Percentiles rank a stretch among this genome's conserved stretches.
Evolutionary conservation across 805 yeast genomes (phyloP).

Genomic region (Candida piceae): DNA sequence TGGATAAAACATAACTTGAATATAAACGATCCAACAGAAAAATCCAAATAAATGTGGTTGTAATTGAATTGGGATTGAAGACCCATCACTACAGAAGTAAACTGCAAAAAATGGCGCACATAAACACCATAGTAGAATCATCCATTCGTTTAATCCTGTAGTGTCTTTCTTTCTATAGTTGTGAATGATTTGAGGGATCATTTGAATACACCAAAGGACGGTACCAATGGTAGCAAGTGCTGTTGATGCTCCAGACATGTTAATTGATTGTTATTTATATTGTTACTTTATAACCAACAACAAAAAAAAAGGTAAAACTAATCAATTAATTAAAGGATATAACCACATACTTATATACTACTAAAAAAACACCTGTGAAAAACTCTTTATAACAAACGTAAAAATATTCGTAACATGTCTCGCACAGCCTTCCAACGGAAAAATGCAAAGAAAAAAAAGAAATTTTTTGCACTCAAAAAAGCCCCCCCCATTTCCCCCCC

Average conservation of each 20-base stretch:
- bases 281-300: too few relatives aligned
- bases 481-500: too few relatives aligned
- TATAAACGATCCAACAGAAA: slow-evolving; percentile 44
- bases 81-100: slow-evolving; percentile 43
- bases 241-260: slow-evolving; percentile 44
- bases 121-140: slow-evolving; percentile 81
- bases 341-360: too few relatives aligned
- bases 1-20: slow-evolving; percentile 49
- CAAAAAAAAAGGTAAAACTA: too few relatives aligned
- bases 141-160: slow-evolving; percentile 80
- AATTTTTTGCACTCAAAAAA: too few relatives aligned
- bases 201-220: slow-evolving; percentile 86
- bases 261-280: too few relatives aligned
- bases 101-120: slow-evolving; percentile 53
- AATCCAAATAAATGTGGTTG: slow-evolving; percentile 53
- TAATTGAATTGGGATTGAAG: slow-evolving; percentile 45
- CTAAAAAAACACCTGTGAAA: too few relatives aligned
- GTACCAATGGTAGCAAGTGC: slow-evolving; percentile 88
- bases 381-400: too few relatives aligned
- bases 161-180: slow-evolving; percentile 76
- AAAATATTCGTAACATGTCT: too few relatives aligned
- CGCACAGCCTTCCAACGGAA: too few relatives aligned
- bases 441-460: too few relatives aligned
- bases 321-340: too few relatives aligned
- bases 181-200: slow-evolving; percentile 67